Base-by-base conservation (phyloP, 805 yeast species). In the Crinitomyces ghanaensis region DNA sequence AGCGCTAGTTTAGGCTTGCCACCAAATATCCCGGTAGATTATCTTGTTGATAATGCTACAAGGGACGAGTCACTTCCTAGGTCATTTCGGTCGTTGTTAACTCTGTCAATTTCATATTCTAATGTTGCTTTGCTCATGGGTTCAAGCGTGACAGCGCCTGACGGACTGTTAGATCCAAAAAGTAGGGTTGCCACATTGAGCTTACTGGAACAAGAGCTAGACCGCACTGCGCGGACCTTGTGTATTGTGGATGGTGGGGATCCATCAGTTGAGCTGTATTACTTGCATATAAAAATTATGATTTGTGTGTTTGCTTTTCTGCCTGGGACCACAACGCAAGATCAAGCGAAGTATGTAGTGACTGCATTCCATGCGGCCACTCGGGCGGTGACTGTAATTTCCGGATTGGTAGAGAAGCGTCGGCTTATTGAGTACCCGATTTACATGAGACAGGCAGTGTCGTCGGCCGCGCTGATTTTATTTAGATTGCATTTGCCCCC, bases 61-160 rank as follows among this genome's bases (percentile, higher is more conserved):
- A 57, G 75, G 26, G 91, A 81, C 48, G 57, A 59, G 11, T 46
- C 50, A 19, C 60, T 83, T 37, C 93, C 94, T 2, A 68, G 71
- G 34, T 69, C 71, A 49, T 77, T 82, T 53, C 59, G 91, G 32
- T 74, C 83, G 28, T 59, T 84, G 41, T 70, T 85, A 2, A 70
- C 79, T 21, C 60, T 86, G 32, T 68, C 93, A 0, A 77, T 78
- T 29, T 86, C 83, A 57, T 94, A 85, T 54, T 76, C 88, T 20
- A 82, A 83, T 47, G 61, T 85, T 38, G 80, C 82, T 26, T 75
- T 74, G 45, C 79, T 81, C 2, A 80, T 86, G 85, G 96, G 95
- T 0, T 70, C 84, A 4, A 75, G 83, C 35, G 85, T 83, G 4
- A 70, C 79, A 0, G 66, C 88, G 32, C 84, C 94, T 0, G 95